These are phyloP conservation scores for Tricladium varicosporioides DNA, from an alignment of 2,329 filamentous ascomycete species.

Conservation along the genomic window DNA sequence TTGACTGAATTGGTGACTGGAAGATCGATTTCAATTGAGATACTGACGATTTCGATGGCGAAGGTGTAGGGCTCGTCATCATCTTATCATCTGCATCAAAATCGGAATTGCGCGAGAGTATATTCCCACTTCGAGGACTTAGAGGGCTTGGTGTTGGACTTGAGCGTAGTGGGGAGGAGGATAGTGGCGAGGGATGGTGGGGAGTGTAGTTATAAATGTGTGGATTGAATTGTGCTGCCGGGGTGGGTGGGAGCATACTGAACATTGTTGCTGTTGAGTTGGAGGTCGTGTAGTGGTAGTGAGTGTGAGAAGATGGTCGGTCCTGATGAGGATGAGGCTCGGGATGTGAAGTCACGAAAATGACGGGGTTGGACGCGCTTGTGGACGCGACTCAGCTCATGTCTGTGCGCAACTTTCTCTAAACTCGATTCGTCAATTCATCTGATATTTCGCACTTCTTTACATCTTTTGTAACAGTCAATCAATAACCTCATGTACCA, in stretches of 20 bases:
- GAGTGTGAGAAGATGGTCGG: neutral
- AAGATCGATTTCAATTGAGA: neutral
- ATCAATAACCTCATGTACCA: too few species aligned
- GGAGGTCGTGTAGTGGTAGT: neutral
- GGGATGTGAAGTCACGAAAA: neutral
- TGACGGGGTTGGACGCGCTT: neutral
- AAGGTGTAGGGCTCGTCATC: slow-evolving; percentile 24
- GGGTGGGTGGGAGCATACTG: slow-evolving; percentile 24
- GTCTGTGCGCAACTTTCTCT: neutral
- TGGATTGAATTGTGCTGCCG: slow-evolving; percentile 11
- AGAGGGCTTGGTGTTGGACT: slow-evolving; percentile 44
- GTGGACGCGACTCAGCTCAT: neutral
- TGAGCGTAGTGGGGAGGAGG: slow-evolving; percentile 57
- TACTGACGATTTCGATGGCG: slow-evolving; percentile 4
- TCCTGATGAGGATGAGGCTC: too few species aligned
- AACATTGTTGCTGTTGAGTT: slow-evolving; percentile 19
- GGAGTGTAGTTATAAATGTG: slow-evolving; percentile 42
- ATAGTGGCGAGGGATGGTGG: slow-evolving; percentile 50
- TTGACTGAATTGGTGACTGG: neutral
- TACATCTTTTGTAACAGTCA: too few species aligned
- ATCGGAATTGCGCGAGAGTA: slow-evolving; percentile 35
- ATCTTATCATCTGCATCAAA: slow-evolving; percentile 21
- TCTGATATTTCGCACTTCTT: too few species aligned
- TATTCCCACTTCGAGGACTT: slow-evolving; percentile 44
- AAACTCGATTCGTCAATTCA: neutral